phyloP scores from a whole-genome alignment of 306 rosid genomes.

The Cicer arietinum region DNA sequence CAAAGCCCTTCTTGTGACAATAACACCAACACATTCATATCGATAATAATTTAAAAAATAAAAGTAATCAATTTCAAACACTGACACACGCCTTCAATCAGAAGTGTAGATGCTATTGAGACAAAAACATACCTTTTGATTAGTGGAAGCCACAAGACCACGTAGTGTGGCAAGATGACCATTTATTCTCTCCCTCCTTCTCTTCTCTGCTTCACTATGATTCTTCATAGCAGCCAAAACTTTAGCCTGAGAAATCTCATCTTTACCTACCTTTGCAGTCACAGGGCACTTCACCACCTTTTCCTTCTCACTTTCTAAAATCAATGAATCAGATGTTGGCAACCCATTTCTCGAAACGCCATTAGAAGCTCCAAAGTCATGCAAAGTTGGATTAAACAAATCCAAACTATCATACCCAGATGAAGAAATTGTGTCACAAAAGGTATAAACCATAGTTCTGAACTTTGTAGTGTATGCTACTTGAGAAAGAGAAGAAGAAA shows the following conservation, averaged over 20 bases:
- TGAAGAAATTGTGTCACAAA: conserved; percentile 48
- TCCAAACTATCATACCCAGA: conserved; percentile 43
- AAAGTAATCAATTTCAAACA: no score
- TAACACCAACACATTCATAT: no score
- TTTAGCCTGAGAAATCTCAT: conserved; percentile 64
- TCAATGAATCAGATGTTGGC: conserved; percentile 50
- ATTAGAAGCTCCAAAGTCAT: conserved; percentile 40
- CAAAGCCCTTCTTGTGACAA: no score
- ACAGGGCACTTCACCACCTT: conserved; percentile 64
- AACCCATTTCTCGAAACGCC: conserved; percentile 45
- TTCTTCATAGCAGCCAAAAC: conserved; percentile 77
- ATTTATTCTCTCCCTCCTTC: conserved; percentile 90
- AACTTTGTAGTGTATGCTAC: not conserved
- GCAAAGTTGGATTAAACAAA: conserved; percentile 42
- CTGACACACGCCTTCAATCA: no score
- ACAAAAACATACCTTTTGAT: conserved; percentile 56
- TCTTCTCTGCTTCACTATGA: conserved; percentile 89
- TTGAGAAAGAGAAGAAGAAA: conserved; percentile 48
- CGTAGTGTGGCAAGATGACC: conserved; percentile 82
- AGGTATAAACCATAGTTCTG: conserved; percentile 48
- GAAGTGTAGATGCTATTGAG: no score
- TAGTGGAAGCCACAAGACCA: conserved; percentile 62
- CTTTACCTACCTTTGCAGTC: conserved; percentile 54
- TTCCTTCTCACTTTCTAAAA: conserved; percentile 61
- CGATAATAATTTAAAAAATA: no score